Base-by-base conservation (phyloP, 805 yeast genomes). In the Saturnispora sekii region DNA sequence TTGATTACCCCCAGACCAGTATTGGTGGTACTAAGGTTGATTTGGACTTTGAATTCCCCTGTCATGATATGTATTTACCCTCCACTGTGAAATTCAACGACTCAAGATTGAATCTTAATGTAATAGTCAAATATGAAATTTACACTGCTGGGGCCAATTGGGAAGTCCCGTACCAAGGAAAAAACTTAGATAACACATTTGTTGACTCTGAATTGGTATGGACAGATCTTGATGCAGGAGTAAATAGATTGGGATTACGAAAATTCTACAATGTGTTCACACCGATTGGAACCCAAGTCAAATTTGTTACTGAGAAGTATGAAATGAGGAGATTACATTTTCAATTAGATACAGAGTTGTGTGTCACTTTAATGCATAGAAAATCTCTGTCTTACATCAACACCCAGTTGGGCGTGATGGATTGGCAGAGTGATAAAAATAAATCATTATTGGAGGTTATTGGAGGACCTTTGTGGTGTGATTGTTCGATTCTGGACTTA, bases 41-140 rank as follows among this genome's bases (percentile, higher is more conserved):
- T 6, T 29, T 42, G 31, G 45, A 42, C 14, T 42, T 42, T 30
- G 45, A 42, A 21, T 42, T 42, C 31, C 45, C 45, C 3, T 42
- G 45, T 35, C 45, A 42, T 32, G 40, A 42, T 5, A 31, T 42
- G 40, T 42, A 42, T n/a, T 36, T 42, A 18, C 45, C 45, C 5
- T 42, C 45, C 21, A 30, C 36, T 21, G 18, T 26, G 18, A 18
- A 40, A 14, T 40, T 18, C 16, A 40, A 15, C 11, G 43, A 40
- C 29, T 5, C 43, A 33, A 40, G 43, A 40, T 16, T 40, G 26
- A 33, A 37, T 31, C 36, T 40, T 40, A 26, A 26, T 33, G 34
- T 40, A 28, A n/a, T 6, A 21, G 21, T 40, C 18, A 31, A 30
- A 18, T 36, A 35, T 36, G 35, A 35, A 31, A 32, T 42, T 30